These are phyloP conservation scores for Podaxis sp. DNA, from an alignment of 768 basidiomycete species.

Conservation along the genomic window DNA sequence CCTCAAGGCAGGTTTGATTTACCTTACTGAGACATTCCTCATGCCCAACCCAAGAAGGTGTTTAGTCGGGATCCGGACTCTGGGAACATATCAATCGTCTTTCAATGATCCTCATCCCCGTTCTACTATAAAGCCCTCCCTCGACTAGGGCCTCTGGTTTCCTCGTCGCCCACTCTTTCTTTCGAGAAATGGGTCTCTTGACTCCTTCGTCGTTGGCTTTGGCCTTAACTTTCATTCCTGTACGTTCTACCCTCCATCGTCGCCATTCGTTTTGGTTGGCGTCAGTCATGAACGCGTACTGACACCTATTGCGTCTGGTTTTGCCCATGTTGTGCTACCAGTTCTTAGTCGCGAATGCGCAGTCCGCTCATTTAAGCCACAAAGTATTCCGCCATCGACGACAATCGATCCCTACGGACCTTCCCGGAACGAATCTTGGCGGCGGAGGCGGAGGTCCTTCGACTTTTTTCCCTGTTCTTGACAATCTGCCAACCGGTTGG, in stretches of 20 bases:
- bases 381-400: slow-evolving; percentile 29
- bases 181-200: slow-evolving; percentile 30
- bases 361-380: slow-evolving; percentile 23
- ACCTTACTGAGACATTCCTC: slow-evolving; percentile 3
- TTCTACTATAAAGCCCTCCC: slow-evolving; percentile 4
- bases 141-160: neutral
- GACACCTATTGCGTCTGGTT: neutral
- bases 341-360: slow-evolving; percentile 7
- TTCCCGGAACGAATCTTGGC: slow-evolving; percentile 41
- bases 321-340: neutral
- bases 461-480: slow-evolving; percentile 42
- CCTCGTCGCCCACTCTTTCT: slow-evolving; percentile 16
- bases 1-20: neutral
- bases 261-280: neutral
- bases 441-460: slow-evolving; percentile 31
- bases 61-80: slow-evolving; percentile 20
- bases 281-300: neutral
- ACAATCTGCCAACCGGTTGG: slow-evolving; percentile 55
- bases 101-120: neutral
- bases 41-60: neutral
- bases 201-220: slow-evolving; percentile 31
- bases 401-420: slow-evolving; percentile 36
- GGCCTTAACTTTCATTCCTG: slow-evolving; percentile 36
- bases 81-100: neutral
- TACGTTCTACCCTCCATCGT: slow-evolving; percentile 23